A percentile compares a stretch with the other conserved stretches of the same genome.
Evolutionary conservation across 805 yeast species (phyloP).

Genomic region (Yarrowia sp.): DNA sequence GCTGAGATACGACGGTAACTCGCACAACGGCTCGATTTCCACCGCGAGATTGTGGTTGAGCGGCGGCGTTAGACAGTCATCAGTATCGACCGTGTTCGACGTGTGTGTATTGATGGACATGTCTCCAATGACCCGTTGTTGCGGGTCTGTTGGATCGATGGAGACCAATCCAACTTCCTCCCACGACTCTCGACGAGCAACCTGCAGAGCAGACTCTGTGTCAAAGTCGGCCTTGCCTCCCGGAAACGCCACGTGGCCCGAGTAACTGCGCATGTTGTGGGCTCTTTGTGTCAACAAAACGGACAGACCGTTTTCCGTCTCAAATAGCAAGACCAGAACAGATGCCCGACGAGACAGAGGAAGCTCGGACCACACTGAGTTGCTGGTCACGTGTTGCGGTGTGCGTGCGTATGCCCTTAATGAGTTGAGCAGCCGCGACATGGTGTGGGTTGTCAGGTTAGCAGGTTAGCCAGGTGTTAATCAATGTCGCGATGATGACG

Average conservation of each 20-base stretch:
- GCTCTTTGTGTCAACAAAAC: conserved; percentile 79
- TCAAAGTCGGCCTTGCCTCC: conserved; percentile 82
- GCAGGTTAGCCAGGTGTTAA: too few species aligned
- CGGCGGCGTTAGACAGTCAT: conserved; percentile 21
- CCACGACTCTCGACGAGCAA: conserved; percentile 76
- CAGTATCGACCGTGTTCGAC: not conserved
- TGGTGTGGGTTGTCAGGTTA: not conserved
- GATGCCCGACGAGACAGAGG: conserved; percentile 73
- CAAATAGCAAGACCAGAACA: conserved; percentile 69
- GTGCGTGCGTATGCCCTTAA: conserved; percentile 25
- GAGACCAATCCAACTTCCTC: conserved; percentile 75
- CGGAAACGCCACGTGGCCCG: conserved; percentile 89
- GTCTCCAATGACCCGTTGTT: conserved; percentile 2
- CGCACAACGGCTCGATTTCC: conserved; percentile 53
- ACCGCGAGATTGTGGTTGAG: not conserved
- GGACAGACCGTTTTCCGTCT: conserved; percentile 49
- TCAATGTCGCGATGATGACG: conserved; percentile 4
- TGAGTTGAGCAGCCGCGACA: conserved; percentile 21
- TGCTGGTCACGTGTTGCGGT: conserved; percentile 24
- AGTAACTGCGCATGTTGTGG: conserved; percentile 62
- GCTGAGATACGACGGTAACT: conserved; percentile 75
- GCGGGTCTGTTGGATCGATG: not conserved
- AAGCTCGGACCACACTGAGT: conserved; percentile 48
- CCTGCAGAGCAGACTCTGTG: conserved; percentile 64
- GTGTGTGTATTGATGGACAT: conserved; percentile 9